phyloP scores from a whole-genome alignment of 495 filamentous ascomycete genomes.

The Astrothelium macrocarpum region DNA sequence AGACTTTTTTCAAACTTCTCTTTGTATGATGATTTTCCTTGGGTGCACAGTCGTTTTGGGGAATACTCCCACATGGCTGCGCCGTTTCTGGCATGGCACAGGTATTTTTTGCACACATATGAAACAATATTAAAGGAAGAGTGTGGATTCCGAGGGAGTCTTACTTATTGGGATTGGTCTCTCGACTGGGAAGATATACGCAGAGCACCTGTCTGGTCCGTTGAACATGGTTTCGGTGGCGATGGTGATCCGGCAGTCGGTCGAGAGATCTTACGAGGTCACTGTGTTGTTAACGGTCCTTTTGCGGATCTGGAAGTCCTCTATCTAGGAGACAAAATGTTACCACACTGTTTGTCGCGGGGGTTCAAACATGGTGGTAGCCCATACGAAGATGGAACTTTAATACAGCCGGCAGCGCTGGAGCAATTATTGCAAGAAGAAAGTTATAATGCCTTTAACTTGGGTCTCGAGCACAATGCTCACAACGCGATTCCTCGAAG shows the following conservation, averaged over 20 bases:
- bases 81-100: constrained; percentile 16
- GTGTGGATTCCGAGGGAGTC: constrained; percentile 5
- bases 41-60: constrained; percentile 15
- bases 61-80: constrained; percentile 16
- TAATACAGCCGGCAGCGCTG: constrained; percentile 10
- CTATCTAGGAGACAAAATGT: constrained; percentile 13
- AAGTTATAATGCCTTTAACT: constrained; percentile 9
- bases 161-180: constrained; percentile 14
- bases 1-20: constrained; percentile 9
- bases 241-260: constrained; percentile 8
- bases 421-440: constrained; percentile 2
- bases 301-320: constrained; percentile 14
- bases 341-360: constrained; percentile 21
- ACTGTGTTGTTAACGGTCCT: constrained; percentile 21
- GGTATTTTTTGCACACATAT: constrained; percentile 16
- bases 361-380: constrained; percentile 8
- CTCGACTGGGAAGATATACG: constrained; percentile 10
- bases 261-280: constrained; percentile 9
- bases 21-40: constrained; percentile 16
- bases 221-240: constrained; percentile 6
- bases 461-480: constrained; percentile 1
- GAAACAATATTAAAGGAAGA: constrained; percentile 8
- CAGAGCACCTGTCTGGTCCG: constrained; percentile 5
- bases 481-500: constrained; percentile 13
- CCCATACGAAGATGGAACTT: constrained; percentile 3